Evolutionary conservation across 139 green algal genomes (phyloP), one percentile per base, ranked within the genome.

Genomic region (Micractinium conductrix): DNA sequence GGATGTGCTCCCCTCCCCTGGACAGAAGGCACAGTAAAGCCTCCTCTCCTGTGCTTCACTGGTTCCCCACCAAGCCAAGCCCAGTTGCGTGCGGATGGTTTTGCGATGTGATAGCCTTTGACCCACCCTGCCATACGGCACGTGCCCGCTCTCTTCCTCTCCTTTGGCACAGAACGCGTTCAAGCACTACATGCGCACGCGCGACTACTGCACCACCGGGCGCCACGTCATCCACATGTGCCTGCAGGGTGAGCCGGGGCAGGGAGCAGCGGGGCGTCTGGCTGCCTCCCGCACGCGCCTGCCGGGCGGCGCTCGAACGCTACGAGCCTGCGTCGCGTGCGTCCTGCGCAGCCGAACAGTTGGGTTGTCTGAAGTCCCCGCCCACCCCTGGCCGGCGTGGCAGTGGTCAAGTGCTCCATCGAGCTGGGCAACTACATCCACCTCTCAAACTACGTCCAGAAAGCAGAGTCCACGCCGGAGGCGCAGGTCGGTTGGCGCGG

Each of bases 121-220:
- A n/a, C n/a, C n/a, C n/a, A n/a, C n/a, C n/a, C n/a, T n/a, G n/a
- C n/a, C n/a, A n/a, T n/a, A n/a, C n/a, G n/a, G n/a, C n/a, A n/a
- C n/a, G n/a, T n/a, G n/a, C n/a, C n/a, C n/a, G n/a, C n/a, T n/a
- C n/a, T n/a, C n/a, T n/a, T n/a, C 53, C 53, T 62, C 48, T 80
- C 12, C 10, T 30, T n/a, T 80, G 30, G 33, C 30, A 74, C 90
- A 96, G 91, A 88, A 91, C 19, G 95, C 96, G 1, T 97, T 99
- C 88, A 97, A 96, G 90, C 93, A 91, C 80, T 99, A 98, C 88
- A 88, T 97, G 53, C 91, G 95, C 67, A 93, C 91, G 35, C 91
- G 96, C 0, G 96, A 99, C 90, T 99, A 98, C 89, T 98, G 96
- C 93, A 96, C 95, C 55, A 96, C 93, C 28, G 74, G 86, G 8